Base-by-base conservation (phyloP, 352 stramenopile genomes). In the Phytophthora megakarya region DNA sequence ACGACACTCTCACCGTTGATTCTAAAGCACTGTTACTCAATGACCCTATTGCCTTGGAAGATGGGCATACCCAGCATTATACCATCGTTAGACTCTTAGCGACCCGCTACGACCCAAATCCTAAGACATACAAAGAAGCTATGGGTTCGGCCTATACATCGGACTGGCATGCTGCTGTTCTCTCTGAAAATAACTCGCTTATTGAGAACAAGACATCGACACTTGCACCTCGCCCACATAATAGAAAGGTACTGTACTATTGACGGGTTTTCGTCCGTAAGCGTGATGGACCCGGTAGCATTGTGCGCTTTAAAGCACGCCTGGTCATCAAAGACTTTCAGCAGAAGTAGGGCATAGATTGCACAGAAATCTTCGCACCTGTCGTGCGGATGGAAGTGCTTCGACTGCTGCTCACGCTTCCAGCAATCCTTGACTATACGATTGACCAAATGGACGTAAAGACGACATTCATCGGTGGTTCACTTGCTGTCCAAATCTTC, bases 381-480 rank as follows among this genome's bases (percentile, higher is more conserved):
- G 40, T 44, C 30, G 16, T 61, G 5, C 25, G 40, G 7, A 61
- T 51, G 19, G 39, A 61, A 61, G 18, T 61, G 39, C 49, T 52
- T 19, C 18, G 39, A 50, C 38, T 60, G 12, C 38, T 59, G n/a
- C 50, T 49, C 25, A 43, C n/a, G 3, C 22, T 48, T 28, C 37
- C 50, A 42, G 38, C n/a, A 32, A 32, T 47, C 25, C 37, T 59
- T 42, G 39, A 38, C 28, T 51, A 50, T 47, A 26, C 32, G n/a
- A 43, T 43, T n/a, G 4, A 49, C 16, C 42, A 53, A 10, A 53
- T 61, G 42, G 53, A 47, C n/a, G 38, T 50, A 4, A 50, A 60
- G 18, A 50, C 51, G 7, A 30, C 42, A 19, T 61, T 61, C 8
- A 19, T 44, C 21, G 46, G 38, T 8, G 28, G 40, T 19, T 52